These are phyloP conservation scores for Entonaema liquescens DNA, from an alignment of 495 filamentous ascomycete genomes.

Conservation along the genomic window DNA sequence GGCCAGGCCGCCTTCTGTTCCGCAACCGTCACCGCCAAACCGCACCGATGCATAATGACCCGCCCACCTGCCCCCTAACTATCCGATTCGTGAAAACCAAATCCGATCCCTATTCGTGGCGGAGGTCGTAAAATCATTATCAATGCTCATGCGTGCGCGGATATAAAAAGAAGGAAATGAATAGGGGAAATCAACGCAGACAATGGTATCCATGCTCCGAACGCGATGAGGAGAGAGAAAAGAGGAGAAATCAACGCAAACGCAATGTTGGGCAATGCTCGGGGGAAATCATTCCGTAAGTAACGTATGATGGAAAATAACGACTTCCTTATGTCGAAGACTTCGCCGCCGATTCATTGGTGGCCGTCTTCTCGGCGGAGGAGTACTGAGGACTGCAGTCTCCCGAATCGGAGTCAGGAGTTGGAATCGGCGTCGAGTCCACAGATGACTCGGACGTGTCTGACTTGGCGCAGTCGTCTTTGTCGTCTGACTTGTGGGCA, in stretches of 20 bases:
- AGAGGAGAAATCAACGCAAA: conserved; percentile 2
- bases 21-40: background rate
- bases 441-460: conserved; percentile 41
- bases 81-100: conserved; percentile 9
- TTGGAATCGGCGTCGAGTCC: conserved; percentile 32
- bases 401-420: conserved; percentile 36
- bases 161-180: background rate
- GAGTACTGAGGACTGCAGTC: conserved; percentile 40
- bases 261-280: conserved; percentile 18
- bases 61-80: background rate
- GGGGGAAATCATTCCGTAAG: background rate
- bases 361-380: background rate
- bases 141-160: background rate
- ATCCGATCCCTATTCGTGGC: background rate
- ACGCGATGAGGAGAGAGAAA: background rate
- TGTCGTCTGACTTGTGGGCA: conserved; percentile 20
- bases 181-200: background rate
- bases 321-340: background rate
- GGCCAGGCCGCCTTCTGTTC: background rate
- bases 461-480: conserved; percentile 38
- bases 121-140: conserved; percentile 20
- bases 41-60: conserved; percentile 6
- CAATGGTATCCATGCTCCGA: conserved; percentile 16
- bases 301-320: background rate
- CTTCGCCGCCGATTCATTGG: background rate